Conservation (phyloP, 192 early-diverging fungal species). For the Allomyces macrogynus region DNA sequence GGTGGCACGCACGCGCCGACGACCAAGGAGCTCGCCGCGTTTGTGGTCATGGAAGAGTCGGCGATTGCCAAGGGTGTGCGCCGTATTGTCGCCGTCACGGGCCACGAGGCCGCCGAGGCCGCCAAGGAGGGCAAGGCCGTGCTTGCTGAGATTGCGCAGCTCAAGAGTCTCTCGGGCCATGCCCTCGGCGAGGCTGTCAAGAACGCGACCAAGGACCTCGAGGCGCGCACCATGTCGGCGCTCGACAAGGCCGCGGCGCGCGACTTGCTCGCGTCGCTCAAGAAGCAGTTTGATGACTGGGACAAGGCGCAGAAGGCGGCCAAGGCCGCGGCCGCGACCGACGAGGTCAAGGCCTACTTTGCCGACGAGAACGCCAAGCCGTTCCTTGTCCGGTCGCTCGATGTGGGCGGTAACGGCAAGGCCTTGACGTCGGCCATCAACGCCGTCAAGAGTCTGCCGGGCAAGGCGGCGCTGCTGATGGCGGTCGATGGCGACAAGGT, state of each 20-base stretch:
- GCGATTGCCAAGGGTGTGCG: constrained; percentile 93
- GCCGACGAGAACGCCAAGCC: constrained; percentile 35
- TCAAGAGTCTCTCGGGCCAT: constrained; percentile 31
- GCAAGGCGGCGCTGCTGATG: constrained; percentile 75
- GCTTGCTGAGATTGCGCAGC: constrained; percentile 32
- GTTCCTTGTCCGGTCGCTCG: constrained; percentile 34
- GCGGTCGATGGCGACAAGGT: constrained; percentile 36
- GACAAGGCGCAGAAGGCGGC: constrained; percentile 77
- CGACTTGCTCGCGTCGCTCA: constrained; percentile 44
- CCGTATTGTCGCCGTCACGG: constrained; percentile 82
- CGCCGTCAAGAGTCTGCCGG: constrained; percentile 54
- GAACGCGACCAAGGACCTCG: constrained; percentile 54
- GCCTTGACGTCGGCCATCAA: constrained; percentile 59
- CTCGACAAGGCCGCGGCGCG: constrained; percentile 56
- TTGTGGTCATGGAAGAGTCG: constrained; percentile 70
- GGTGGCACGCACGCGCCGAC: constrained; percentile 87
- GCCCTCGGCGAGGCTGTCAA: constrained; percentile 63
- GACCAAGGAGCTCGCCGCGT: constrained; percentile 73
- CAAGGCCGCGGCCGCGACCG: constrained; percentile 60
- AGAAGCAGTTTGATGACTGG: constrained; percentile 65
- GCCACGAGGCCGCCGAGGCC: constrained; percentile 63
- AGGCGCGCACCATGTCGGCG: constrained; percentile 55
- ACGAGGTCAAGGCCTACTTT: constrained; percentile 53
- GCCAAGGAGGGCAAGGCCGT: constrained; percentile 48
- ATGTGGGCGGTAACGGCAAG: constrained; percentile 65